phyloP scores from a whole-genome alignment of 768 basidiomycete species.

The Lactifluus piperatus region DNA sequence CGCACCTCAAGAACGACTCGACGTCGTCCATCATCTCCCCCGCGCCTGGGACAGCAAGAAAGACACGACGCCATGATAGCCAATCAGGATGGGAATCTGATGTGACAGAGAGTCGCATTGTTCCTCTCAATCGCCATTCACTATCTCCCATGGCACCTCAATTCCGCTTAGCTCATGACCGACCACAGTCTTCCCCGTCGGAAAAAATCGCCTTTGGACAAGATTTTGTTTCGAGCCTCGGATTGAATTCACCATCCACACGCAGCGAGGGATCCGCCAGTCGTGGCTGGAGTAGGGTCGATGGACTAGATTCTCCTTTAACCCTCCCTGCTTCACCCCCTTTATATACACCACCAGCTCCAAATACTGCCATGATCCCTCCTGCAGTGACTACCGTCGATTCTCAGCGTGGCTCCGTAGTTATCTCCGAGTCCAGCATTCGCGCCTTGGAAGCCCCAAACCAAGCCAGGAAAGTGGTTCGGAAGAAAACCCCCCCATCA shows the following conservation, averaged over 20 bases:
- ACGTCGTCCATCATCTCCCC: conserved; percentile 54
- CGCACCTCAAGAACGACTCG: conserved; percentile 38
- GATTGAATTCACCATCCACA: conserved; percentile 7
- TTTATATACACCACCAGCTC: conserved; percentile 32
- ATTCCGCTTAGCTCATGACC: conserved; percentile 22
- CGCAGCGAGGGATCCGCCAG: conserved; percentile 22
- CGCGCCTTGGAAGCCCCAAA: conserved; percentile 25
- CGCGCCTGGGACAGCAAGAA: conserved; percentile 39
- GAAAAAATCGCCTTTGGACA: conserved; percentile 7
- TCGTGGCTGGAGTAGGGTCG: conserved; percentile 28
- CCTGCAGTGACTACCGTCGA: conserved; percentile 27
- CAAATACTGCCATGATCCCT: conserved; percentile 18
- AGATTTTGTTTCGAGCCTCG: not conserved
- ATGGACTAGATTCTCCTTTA: conserved; percentile 33
- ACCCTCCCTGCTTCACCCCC: conserved; percentile 33
- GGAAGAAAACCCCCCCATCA: conserved; percentile 34
- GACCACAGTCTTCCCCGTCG: conserved; percentile 29
- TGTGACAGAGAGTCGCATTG: conserved; percentile 39
- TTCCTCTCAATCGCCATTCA: conserved; percentile 58
- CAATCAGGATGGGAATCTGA: conserved; percentile 55
- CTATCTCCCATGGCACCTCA: conserved; percentile 58
- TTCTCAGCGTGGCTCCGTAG: conserved; percentile 28
- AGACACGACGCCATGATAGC: conserved; percentile 28
- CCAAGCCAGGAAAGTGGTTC: conserved; percentile 26
- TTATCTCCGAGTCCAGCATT: conserved; percentile 24